These are phyloP conservation scores for Aspergillus sp. DNA, from an alignment of 2,329 filamentous ascomycete species.

Conservation along the genomic window DNA sequence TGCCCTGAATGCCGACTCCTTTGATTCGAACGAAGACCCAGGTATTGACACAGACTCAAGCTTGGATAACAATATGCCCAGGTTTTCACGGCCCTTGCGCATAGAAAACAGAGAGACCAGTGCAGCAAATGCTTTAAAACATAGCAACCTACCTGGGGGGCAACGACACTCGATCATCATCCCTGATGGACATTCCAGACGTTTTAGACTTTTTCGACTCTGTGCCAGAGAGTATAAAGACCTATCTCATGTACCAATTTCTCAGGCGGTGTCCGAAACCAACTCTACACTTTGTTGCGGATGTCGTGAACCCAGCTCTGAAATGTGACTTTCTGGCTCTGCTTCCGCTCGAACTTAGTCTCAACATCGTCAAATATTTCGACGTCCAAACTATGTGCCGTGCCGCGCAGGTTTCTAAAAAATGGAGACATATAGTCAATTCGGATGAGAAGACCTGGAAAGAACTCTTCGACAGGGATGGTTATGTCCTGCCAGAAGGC, in stretches of 20 bases:
- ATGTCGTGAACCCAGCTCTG: conserved; percentile 85
- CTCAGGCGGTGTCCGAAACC: conserved; percentile 81
- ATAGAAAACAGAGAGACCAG: conserved; percentile 11
- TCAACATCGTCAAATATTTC: conserved; percentile 83
- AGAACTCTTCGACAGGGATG: conserved; percentile 79
- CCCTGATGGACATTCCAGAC: conserved; percentile 71
- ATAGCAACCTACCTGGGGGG: conserved; percentile 3
- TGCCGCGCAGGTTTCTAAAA: conserved; percentile 87
- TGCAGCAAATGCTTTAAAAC: conserved; percentile 5
- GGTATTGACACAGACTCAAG: conserved; percentile 40
- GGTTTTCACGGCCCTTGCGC: conserved; percentile 14
- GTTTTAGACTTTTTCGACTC: conserved; percentile 89
- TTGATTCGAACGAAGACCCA: conserved; percentile 35
- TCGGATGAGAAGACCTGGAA: conserved; percentile 96
- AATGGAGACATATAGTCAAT: conserved; percentile 87
- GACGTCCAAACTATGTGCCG: conserved; percentile 81
- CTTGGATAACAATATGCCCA: conserved; percentile 32
- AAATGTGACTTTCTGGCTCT: conserved; percentile 89
- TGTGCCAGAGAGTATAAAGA: conserved; percentile 87
- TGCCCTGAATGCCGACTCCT: conserved; percentile 41
- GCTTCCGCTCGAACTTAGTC: conserved; percentile 78
- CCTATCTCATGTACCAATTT: conserved; percentile 95
- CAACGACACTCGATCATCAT: conserved; percentile 28
- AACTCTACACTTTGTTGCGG: conserved; percentile 82
- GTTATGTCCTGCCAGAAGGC: conserved; percentile 70